phyloP scores from a whole-genome alignment of 73 alveolate species.

The Paramecium pentaurelia region DNA sequence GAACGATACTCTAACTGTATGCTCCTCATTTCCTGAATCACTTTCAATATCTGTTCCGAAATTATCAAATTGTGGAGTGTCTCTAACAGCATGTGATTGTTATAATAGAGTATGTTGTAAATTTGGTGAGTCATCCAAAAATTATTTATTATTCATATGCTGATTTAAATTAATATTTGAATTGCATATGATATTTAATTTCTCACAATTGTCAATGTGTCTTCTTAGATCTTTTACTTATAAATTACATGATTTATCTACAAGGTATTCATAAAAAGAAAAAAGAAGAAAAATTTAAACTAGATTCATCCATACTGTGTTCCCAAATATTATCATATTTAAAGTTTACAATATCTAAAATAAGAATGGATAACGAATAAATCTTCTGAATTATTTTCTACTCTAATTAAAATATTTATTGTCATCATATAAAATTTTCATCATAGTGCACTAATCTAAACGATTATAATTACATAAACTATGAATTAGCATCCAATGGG shows the following conservation, averaged over 20 bases:
- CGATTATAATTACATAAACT: background rate
- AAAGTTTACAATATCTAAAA: background rate
- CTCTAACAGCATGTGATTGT: background rate
- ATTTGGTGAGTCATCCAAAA: background rate
- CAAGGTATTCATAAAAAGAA: background rate
- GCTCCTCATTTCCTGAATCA: background rate
- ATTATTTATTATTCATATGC: background rate
- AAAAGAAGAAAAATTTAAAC: background rate
- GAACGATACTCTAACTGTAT: background rate
- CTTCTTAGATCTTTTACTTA: background rate
- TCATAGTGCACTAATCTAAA: background rate
- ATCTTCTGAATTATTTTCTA: background rate
- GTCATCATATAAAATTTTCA: background rate
- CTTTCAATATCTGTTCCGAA: background rate
- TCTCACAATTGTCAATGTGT: slow-evolving; percentile 2
- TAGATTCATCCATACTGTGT: background rate
- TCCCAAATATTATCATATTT: background rate
- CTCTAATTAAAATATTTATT: background rate
- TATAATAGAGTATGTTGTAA: background rate
- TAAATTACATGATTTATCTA: background rate
- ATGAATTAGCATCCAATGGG: background rate
- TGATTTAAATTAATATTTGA: background rate
- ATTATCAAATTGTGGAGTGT: background rate
- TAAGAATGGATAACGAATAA: background rate
- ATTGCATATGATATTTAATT: background rate